phyloP scores from a whole-genome alignment of 179 eudicot species.

The Pouteria campechiana region DNA sequence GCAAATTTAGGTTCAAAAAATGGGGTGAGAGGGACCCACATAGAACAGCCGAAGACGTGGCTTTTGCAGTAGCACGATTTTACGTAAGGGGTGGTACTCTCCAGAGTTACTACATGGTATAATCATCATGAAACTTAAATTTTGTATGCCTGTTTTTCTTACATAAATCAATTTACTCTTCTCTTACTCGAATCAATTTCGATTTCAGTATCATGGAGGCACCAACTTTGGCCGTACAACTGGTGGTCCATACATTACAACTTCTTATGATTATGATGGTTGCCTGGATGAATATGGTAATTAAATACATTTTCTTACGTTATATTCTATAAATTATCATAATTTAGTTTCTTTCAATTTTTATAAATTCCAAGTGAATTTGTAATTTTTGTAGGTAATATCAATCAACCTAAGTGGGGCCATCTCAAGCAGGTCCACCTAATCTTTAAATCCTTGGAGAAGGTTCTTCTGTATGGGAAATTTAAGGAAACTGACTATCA shows the following conservation, averaged over 20 bases:
- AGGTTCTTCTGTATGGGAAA: conserved; percentile 6
- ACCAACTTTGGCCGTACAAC: conserved; percentile 20
- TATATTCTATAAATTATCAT: too few species aligned
- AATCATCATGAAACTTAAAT: too few species aligned
- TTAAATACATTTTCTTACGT: too few species aligned
- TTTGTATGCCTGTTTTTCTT: too few species aligned
- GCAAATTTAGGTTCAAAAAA: conserved; percentile 4
- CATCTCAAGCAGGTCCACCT: conserved; percentile 21
- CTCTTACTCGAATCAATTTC: too few species aligned
- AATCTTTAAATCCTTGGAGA: conserved; percentile 11
- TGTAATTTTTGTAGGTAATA: too few species aligned
- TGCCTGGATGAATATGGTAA: conserved; percentile 19
- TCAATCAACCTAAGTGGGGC: conserved; percentile 20
- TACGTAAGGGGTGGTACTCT: conserved; percentile 12
- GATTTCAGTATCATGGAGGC: conserved; percentile 17
- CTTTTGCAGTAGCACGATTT: conserved; percentile 13
- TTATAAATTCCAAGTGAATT: too few species aligned
- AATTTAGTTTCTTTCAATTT: too few species aligned
- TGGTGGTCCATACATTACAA: conserved; percentile 18
- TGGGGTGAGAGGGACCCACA: conserved; percentile 21
- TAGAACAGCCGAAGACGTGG: conserved; percentile 14
- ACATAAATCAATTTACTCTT: too few species aligned
- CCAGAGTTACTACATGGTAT: conserved; percentile 20
- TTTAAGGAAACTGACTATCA: conserved; percentile 1
- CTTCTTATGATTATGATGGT: conserved; percentile 20